phyloP scores from a whole-genome alignment of 352 stramenopile genomes.

The Blastocystis sp. region DNA sequence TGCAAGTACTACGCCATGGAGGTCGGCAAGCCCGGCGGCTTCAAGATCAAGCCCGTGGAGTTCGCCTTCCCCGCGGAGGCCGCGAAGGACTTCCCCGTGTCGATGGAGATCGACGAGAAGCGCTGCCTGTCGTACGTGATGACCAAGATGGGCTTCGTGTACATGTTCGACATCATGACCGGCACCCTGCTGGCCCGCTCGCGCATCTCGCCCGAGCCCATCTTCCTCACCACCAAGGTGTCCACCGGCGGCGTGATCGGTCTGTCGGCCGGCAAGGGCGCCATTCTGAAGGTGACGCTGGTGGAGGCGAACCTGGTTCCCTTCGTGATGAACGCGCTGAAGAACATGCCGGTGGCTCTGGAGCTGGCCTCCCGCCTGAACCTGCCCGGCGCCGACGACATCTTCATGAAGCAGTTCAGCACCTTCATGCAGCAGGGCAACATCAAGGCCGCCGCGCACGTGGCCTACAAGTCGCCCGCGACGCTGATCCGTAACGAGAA shows the following conservation, averaged over 20 bases:
- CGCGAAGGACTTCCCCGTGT: slow-evolving; percentile 94
- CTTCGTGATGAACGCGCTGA: slow-evolving; percentile 95
- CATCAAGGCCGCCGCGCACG: slow-evolving; percentile 78
- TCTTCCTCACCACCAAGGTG: slow-evolving; percentile 85
- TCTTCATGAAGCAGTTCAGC: slow-evolving; percentile 97
- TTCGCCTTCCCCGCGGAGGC: slow-evolving; percentile 94
- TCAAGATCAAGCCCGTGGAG: slow-evolving; percentile 84
- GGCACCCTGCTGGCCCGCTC: slow-evolving; percentile 95
- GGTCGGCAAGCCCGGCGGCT: slow-evolving; percentile 90
- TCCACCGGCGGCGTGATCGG: slow-evolving; percentile 91
- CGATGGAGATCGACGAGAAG: slow-evolving; percentile 85
- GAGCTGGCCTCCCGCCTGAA: slow-evolving; percentile 90
- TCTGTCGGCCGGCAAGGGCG: slow-evolving; percentile 90
- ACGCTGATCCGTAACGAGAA: slow-evolving; percentile 89
- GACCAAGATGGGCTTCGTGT: slow-evolving; percentile 98
- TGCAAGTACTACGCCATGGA: slow-evolving; percentile 90
- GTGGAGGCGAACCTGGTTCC: slow-evolving; percentile 95
- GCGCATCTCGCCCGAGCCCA: slow-evolving; percentile 92
- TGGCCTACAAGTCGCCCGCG: slow-evolving; percentile 79
- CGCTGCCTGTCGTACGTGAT: slow-evolving; percentile 96
- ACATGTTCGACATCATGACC: slow-evolving; percentile 97
- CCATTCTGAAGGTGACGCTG: slow-evolving; percentile 92
- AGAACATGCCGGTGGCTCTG: slow-evolving; percentile 91
- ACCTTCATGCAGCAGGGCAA: slow-evolving; percentile 87
- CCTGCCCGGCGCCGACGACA: slow-evolving; percentile 92